phyloP scores from a whole-genome alignment of 2,329 filamentous ascomycete genomes.

The Stenocarpella maydis region DNA sequence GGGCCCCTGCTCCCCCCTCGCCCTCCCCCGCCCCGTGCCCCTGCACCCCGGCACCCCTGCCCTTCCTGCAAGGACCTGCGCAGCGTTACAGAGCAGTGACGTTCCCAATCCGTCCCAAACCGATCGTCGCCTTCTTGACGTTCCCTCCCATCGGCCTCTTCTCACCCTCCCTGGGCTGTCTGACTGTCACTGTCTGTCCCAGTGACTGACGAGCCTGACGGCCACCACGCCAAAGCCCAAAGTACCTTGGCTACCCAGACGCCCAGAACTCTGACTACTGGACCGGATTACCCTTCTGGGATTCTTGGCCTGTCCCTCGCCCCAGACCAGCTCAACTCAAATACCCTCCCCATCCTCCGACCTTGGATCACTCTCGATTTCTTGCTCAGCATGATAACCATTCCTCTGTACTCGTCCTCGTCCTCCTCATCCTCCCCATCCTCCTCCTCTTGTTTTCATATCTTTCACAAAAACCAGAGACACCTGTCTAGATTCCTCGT shows the following conservation, averaged over 20 bases:
- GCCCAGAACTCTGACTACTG: conserved; percentile 26
- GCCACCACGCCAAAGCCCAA: not conserved
- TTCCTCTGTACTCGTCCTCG: not conserved
- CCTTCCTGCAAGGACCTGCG: conserved; percentile 16
- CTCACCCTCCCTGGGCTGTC: conserved; percentile 11
- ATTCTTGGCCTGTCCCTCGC: conserved; percentile 26
- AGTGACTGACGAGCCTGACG: not conserved
- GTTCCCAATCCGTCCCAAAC: conserved; percentile 27
- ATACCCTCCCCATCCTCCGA: conserved; percentile 32
- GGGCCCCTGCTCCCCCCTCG: not conserved
- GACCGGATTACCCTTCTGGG: conserved; percentile 27
- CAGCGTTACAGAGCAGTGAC: conserved; percentile 31
- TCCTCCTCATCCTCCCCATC: not conserved
- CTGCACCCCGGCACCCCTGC: no score
- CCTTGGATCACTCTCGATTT: not conserved
- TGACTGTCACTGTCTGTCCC: not conserved
- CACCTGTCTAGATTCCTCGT: conserved; percentile 12
- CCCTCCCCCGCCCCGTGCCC: no score
- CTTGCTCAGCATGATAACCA: conserved; percentile 24
- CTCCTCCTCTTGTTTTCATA: not conserved
- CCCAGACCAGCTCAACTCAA: conserved; percentile 28
- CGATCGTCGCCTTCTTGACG: conserved; percentile 27
- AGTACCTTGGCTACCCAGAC: not conserved
- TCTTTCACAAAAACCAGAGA: conserved; percentile 18
- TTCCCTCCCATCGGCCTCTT: conserved; percentile 30